A percentile compares a stretch with the other conserved stretches of the same genome.
Conservation (phyloP, 2,329 filamentous ascomycete genomes). For the Curvularia lunata region DNA sequence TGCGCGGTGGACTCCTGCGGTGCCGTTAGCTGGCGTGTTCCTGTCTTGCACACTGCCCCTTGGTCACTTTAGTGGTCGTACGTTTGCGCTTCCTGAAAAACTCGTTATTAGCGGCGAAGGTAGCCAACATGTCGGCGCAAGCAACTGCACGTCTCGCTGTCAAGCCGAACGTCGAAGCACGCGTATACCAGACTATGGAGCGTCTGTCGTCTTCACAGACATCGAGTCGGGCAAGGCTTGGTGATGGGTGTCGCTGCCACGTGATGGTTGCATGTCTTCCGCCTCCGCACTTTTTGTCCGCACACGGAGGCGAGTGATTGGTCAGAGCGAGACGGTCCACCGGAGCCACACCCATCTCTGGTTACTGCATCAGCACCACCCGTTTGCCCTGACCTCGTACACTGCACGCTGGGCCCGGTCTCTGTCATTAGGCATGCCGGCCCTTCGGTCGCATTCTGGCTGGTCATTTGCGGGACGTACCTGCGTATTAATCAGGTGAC, state of each 20-base stretch:
- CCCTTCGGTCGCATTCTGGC: background rate
- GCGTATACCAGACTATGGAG: slow-evolving; percentile 18
- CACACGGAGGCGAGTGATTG: slow-evolving; percentile 14
- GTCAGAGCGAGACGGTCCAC: slow-evolving; percentile 18
- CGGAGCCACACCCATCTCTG: slow-evolving; percentile 15
- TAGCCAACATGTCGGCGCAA: slow-evolving; percentile 49
- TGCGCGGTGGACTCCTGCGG: slow-evolving; percentile 49
- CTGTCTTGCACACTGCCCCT: slow-evolving; percentile 21
- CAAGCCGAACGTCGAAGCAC: slow-evolving; percentile 9
- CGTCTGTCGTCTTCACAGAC: slow-evolving; percentile 29
- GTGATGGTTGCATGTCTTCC: slow-evolving; percentile 27
- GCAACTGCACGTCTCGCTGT: slow-evolving; percentile 13
- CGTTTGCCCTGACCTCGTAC: background rate
- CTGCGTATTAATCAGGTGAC: background rate
- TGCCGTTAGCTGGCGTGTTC: slow-evolving; percentile 33
- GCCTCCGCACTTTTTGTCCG: slow-evolving; percentile 33
- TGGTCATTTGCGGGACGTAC: background rate
- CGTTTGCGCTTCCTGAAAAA: slow-evolving; percentile 54
- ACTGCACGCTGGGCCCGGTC: background rate
- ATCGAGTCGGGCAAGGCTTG: slow-evolving; percentile 27
- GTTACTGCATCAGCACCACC: slow-evolving; percentile 7
- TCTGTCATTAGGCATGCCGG: background rate
- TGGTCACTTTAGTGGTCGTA: slow-evolving; percentile 22
- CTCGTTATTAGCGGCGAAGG: slow-evolving; percentile 54
- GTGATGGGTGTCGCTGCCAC: slow-evolving; percentile 28